A percentile compares a stretch with the other conserved stretches of the same genome.
Evolutionary conservation across 371 early-diverging fungal genomes (phyloP).

Genomic region (Zopfochytrium polystomum): DNA sequence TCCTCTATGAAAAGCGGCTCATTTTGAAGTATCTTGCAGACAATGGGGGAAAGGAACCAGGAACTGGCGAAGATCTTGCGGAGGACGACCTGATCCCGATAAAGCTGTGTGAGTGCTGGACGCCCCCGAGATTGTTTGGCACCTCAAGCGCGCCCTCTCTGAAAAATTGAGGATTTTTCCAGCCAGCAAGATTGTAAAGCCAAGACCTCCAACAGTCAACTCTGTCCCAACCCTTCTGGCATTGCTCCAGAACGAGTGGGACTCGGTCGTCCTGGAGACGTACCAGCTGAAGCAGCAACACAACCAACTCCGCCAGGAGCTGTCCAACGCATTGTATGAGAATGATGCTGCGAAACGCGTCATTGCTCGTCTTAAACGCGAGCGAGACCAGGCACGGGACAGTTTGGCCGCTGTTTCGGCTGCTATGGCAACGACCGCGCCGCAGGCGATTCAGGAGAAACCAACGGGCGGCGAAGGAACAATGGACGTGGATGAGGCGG

Average conservation of each 20-base stretch:
- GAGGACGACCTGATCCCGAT: slow-evolving; percentile 77
- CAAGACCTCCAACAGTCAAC: slow-evolving; percentile 84
- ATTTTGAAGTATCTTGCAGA: slow-evolving; percentile 84
- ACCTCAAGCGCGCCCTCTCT: neutral
- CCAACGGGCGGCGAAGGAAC: slow-evolving; percentile 5
- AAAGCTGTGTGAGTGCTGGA: slow-evolving; percentile 52
- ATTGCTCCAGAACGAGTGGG: slow-evolving; percentile 92
- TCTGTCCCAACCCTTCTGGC: slow-evolving; percentile 89
- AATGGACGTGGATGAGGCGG: slow-evolving; percentile 56
- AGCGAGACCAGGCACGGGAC: slow-evolving; percentile 87
- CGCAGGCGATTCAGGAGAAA: slow-evolving; percentile 7
- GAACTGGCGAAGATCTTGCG: slow-evolving; percentile 69
- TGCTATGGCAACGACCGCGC: slow-evolving; percentile 9
- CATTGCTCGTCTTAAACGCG: slow-evolving; percentile 84
- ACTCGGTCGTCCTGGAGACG: slow-evolving; percentile 88
- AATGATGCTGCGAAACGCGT: slow-evolving; percentile 93
- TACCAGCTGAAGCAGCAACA: slow-evolving; percentile 88
- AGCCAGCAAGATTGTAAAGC: slow-evolving; percentile 69
- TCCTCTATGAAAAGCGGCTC: slow-evolving; percentile 80
- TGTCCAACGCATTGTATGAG: slow-evolving; percentile 89
- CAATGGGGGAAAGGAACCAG: slow-evolving; percentile 80
- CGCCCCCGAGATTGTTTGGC: slow-evolving; percentile 1
- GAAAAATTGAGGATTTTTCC: slow-evolving; percentile 1
- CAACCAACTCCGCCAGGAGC: slow-evolving; percentile 84
- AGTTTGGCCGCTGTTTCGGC: slow-evolving; percentile 37